Evolutionary conservation across 225 moss, liverwort and hornwort species (phyloP), one percentile per base, ranked within the genome.

Genomic region (Climacium dendroides): DNA sequence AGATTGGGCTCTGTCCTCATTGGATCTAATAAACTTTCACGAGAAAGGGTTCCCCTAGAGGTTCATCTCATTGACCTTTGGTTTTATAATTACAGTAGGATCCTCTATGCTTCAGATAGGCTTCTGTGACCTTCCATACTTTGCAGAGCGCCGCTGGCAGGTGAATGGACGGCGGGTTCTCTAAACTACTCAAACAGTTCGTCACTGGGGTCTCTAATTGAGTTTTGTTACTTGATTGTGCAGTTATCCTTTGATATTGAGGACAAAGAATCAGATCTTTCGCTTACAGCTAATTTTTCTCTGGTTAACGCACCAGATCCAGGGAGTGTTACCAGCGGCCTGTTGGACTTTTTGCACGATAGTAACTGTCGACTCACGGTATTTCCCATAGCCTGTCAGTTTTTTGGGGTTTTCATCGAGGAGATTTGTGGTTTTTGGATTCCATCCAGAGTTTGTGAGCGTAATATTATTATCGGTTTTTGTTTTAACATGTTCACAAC

Each of bases 241-340:
- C 90, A 97, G 96, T 91, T 98, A 60, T 95, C 95, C 41, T 94
- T 94, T 78, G 95, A 95, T 88, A 95, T 96, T 63, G 87, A 93
- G 61, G 88, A 89, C 85, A 95, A 86, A 83, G 94, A 92, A 82
- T 91, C 91, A 11, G 83, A 87, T 78, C 85, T 98, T 86, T 87
- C 84, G 26, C 93, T 96, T 75, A 89, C 86, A 43, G 94, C 92
- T 69, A 88, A 89, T 87, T 91, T 95, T 90, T 81, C 65, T 66
- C 63, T 93, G 87, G 87, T 91, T 57, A 89, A 81, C 83, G 92
- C 94, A 50, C 66, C 77, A 20, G 88, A 94, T 90, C 90, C 95
- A 63, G 90, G 90, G 82, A 92, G 86, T 86, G 92, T 92, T 48
- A 96, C 96, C 35, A 76, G 87, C 78, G 88, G 83, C 35, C 84